phyloP scores from a whole-genome alignment of 2,329 filamentous ascomycete species.

The Bipolaris sorokiniana region DNA sequence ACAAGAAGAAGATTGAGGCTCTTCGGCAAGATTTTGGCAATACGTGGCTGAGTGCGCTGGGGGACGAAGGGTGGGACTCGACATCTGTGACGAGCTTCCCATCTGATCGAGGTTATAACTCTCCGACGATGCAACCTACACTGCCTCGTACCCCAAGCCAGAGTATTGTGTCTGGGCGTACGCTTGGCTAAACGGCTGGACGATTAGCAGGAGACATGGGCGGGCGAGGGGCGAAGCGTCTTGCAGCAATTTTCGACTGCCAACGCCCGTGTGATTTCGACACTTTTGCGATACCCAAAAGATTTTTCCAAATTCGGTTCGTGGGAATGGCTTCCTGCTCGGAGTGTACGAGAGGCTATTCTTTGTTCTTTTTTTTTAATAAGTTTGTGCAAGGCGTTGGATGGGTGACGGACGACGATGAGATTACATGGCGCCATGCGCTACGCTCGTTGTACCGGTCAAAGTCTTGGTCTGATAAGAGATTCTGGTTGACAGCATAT shows the following conservation, averaged over 20 bases:
- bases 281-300: constrained; percentile 48
- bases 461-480: constrained; percentile 18
- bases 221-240: neutral
- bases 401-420: constrained; percentile 21
- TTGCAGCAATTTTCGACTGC: constrained; percentile 1
- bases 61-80: constrained; percentile 70
- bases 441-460: constrained; percentile 43
- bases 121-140: constrained; percentile 41
- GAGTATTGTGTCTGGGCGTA: constrained; percentile 49
- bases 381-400: constrained; percentile 44
- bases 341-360: neutral
- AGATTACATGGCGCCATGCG: constrained; percentile 28
- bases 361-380: constrained; percentile 12
- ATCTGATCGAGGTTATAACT: constrained; percentile 40
- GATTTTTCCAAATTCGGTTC: constrained; percentile 28
- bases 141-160: constrained; percentile 46
- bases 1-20: constrained; percentile 86
- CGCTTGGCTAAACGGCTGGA: constrained; percentile 36
- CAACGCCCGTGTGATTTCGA: constrained; percentile 24
- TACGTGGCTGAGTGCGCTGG: constrained; percentile 84
- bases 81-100: constrained; percentile 41
- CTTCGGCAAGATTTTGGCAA: constrained; percentile 84
- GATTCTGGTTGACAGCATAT: constrained; percentile 14
- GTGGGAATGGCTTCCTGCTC: constrained; percentile 8
- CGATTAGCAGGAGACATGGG: neutral